phyloP scores from a whole-genome alignment of 1,284 basidiomycete genomes.

The Microbotryum lychnidis-dioicae region DNA sequence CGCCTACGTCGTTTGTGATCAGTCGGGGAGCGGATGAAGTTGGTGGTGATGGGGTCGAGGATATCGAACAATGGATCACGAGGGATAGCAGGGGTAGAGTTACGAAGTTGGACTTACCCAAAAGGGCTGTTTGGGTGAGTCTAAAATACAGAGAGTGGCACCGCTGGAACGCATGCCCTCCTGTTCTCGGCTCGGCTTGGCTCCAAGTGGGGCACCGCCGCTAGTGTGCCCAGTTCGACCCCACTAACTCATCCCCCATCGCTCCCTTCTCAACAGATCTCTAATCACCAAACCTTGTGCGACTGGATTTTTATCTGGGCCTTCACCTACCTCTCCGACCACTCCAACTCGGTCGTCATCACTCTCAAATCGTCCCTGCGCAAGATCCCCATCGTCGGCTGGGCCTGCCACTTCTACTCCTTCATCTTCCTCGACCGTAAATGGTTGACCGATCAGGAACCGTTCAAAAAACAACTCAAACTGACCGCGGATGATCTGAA shows the following conservation, averaged over 20 bases:
- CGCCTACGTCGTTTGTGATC: conserved; percentile 21
- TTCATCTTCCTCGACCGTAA: conserved; percentile 67
- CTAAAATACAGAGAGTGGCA: not conserved
- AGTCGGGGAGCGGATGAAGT: conserved; percentile 41
- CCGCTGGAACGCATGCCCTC: no score
- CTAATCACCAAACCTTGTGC: conserved; percentile 28
- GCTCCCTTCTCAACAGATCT: conserved; percentile 1
- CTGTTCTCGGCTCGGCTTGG: conserved; percentile 43
- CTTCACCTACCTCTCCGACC: conserved; percentile 27
- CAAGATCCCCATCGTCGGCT: conserved; percentile 73
- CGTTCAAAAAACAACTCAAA: conserved; percentile 15
- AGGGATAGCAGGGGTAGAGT: conserved; percentile 52
- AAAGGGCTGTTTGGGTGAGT: conserved; percentile 49
- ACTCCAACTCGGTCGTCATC: conserved; percentile 61
- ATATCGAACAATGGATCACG: conserved; percentile 40
- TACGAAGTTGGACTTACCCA: conserved; percentile 58
- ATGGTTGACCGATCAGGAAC: conserved; percentile 15
- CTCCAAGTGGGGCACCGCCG: conserved; percentile 80
- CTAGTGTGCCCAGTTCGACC: conserved; percentile 52
- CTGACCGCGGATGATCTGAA: conserved; percentile 1
- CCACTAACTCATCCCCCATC: not conserved
- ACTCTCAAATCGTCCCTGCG: conserved; percentile 80
- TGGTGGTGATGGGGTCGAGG: conserved; percentile 41
- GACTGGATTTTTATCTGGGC: conserved; percentile 31
- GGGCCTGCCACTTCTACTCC: conserved; percentile 81